Conservation (phyloP, 176 grass and related monocot species). For the Neostapfia colusana region DNA sequence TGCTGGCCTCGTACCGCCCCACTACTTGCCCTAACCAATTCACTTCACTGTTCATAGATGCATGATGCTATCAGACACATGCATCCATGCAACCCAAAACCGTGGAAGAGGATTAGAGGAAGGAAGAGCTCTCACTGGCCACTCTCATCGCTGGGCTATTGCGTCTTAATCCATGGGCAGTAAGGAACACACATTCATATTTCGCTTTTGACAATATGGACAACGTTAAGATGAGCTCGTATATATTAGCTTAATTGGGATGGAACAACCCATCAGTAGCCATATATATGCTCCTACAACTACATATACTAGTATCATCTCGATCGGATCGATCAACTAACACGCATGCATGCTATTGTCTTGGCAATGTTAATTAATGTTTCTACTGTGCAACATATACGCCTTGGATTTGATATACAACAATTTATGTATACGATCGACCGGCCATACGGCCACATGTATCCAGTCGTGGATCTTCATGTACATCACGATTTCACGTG, state of each 20-base stretch:
- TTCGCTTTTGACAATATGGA: conserved; percentile 40
- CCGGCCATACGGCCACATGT: neutral
- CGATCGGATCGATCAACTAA: neutral
- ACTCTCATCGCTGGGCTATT: too few species aligned
- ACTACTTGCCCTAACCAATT: conserved; percentile 17
- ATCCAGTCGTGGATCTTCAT: conserved; percentile 15
- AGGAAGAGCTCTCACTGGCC: neutral
- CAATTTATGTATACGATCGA: neutral
- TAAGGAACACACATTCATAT: conserved; percentile 23
- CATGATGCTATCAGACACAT: neutral
- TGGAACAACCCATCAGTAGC: neutral
- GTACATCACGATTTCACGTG: conserved; percentile 18
- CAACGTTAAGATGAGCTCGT: neutral
- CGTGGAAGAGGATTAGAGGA: neutral
- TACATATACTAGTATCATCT: neutral
- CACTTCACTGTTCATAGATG: conserved; percentile 26
- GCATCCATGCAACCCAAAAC: neutral
- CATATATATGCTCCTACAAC: neutral
- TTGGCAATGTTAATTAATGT: neutral
- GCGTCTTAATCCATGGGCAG: neutral
- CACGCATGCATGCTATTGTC: neutral
- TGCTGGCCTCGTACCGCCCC: neutral
- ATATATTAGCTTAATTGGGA: neutral
- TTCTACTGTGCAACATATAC: conserved; percentile 22
- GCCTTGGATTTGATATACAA: neutral